These are phyloP conservation scores for Schizonepeta tenuifolia DNA, from an alignment of 257 asterid species.

Conservation along the genomic window DNA sequence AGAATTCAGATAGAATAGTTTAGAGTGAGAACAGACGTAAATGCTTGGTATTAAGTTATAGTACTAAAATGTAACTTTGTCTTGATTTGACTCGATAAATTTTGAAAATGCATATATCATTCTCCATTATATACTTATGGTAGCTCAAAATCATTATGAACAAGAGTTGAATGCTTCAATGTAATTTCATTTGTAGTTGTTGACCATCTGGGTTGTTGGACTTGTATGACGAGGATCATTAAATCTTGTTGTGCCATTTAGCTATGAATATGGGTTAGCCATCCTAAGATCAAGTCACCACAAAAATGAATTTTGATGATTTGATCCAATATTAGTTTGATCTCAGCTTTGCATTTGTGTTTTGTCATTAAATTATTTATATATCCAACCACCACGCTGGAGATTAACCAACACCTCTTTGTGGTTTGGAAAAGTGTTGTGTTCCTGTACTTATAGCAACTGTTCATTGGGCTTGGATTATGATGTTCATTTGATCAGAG, in stretches of 20 bases:
- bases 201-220: not conserved
- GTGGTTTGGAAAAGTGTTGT: conserved; percentile 36
- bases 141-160: not conserved
- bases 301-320: not conserved
- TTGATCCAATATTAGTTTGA: conserved; percentile 1
- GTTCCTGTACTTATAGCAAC: conserved; percentile 16
- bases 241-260: not conserved
- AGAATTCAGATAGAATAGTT: not conserved
- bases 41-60: not conserved
- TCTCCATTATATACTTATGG: not conserved
- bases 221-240: not conserved
- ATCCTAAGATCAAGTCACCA: not conserved
- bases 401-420: conserved; percentile 6
- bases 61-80: not conserved
- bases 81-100: not conserved
- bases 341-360: not conserved
- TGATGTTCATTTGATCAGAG: not conserved
- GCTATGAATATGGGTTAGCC: not conserved
- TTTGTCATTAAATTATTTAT: no score
- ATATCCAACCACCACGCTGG: not conserved
- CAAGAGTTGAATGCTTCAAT: not conserved
- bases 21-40: not conserved
- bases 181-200: not conserved
- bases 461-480: not conserved
- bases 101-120: not conserved